A percentile compares a stretch with the other conserved stretches of the same genome.
Evolutionary conservation across 2,329 filamentous ascomycete species (phyloP).

Genomic region (Colletotrichum lupini): DNA sequence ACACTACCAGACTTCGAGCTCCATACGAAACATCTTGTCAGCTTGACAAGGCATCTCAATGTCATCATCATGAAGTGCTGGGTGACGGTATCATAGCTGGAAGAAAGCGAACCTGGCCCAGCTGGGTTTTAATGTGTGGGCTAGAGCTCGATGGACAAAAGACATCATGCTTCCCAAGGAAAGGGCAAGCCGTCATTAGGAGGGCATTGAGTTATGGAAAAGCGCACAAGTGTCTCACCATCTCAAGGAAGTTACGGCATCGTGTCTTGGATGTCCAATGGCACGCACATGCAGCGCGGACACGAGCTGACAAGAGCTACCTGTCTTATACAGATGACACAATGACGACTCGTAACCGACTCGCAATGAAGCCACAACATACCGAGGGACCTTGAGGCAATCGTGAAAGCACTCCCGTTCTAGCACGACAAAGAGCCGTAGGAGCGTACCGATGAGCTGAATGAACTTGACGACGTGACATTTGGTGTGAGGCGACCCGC

Average conservation of each 20-base stretch:
- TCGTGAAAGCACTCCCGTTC: background rate
- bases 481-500: too few species aligned
- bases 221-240: background rate
- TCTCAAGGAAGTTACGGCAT: background rate
- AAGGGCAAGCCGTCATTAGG: background rate
- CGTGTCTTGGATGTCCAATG: background rate
- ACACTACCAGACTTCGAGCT: background rate
- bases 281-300: background rate
- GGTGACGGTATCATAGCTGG: background rate
- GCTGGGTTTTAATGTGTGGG: background rate
- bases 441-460: background rate
- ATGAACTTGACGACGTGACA: too few species aligned
- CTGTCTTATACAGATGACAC: background rate
- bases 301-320: background rate
- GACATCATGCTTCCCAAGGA: background rate
- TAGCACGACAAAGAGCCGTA: background rate
- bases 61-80: slow-evolving; percentile 18
- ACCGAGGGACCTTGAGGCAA: background rate
- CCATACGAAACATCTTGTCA: background rate
- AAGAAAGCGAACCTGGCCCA: background rate
- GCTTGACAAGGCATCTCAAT: background rate
- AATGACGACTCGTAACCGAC: background rate
- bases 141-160: background rate
- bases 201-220: background rate
- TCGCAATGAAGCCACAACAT: background rate